These are phyloP conservation scores for Penicillium ucsense DNA, from an alignment of 495 filamentous ascomycete species.

Conservation along the genomic window DNA sequence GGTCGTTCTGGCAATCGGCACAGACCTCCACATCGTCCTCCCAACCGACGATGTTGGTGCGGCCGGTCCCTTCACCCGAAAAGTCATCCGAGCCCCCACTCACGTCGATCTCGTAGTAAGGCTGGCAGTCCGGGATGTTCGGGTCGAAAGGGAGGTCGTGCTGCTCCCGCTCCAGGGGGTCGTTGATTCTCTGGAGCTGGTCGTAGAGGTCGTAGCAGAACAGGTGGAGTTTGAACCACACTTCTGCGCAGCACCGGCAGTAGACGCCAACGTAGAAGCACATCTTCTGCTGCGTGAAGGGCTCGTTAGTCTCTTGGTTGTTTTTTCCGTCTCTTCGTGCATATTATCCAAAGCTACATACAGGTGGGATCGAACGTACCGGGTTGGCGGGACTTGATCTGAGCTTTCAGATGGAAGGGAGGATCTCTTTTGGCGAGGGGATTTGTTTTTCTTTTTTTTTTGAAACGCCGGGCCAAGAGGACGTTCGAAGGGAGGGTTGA, in stretches of 20 bases:
- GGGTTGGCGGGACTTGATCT: too few relatives aligned
- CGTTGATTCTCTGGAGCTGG: conserved; percentile 13
- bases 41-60: not conserved
- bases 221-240: conserved; percentile 13
- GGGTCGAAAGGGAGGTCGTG: conserved; percentile 4
- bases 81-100: too few relatives aligned
- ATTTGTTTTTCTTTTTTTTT: too few relatives aligned
- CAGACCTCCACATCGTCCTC: not conserved
- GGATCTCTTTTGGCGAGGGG: too few relatives aligned
- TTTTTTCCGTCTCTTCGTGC: too few relatives aligned
- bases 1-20: too few relatives aligned
- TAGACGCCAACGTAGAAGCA: conserved; percentile 12
- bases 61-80: conserved; percentile 28
- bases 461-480: too few relatives aligned
- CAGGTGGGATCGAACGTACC: too few relatives aligned
- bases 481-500: too few relatives aligned
- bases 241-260: conserved; percentile 11
- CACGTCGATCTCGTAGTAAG: not conserved
- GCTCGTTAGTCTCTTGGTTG: not conserved
- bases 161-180: not conserved
- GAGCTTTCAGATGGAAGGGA: too few relatives aligned
- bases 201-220: conserved; percentile 11
- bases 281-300: conserved; percentile 4
- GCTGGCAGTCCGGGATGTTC: conserved; percentile 6
- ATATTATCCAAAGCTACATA: too few relatives aligned